Conservation (phyloP, 2,329 filamentous ascomycete genomes). For the Aureobasidium zeae region DNA sequence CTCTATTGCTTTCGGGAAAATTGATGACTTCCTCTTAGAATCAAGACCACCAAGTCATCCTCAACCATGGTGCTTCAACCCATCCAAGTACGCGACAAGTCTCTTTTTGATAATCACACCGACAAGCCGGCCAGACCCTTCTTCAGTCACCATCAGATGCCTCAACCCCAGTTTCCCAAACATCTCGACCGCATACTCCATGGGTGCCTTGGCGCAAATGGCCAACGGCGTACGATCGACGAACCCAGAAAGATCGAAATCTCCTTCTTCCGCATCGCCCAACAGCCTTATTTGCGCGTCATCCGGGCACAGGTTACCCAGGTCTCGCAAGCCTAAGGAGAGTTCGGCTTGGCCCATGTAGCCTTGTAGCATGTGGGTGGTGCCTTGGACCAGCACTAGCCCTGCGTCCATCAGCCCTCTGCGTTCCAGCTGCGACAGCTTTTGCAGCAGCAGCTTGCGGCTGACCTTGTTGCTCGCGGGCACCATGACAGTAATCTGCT, state of each 20-base stretch:
- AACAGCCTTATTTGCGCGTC: slow-evolving; percentile 33
- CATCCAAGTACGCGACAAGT: slow-evolving; percentile 44
- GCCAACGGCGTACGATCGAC: slow-evolving; percentile 47
- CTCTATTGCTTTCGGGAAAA: no score
- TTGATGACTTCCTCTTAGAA: no score
- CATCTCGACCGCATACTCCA: slow-evolving; percentile 53
- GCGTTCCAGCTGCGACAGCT: slow-evolving; percentile 39
- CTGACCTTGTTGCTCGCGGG: slow-evolving; percentile 37
- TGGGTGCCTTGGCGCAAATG: slow-evolving; percentile 43
- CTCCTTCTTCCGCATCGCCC: slow-evolving; percentile 28
- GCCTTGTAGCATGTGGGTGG: slow-evolving; percentile 41
- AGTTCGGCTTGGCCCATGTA: slow-evolving; percentile 48
- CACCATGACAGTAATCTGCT: slow-evolving; percentile 45
- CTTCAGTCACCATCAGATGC: slow-evolving; percentile 45
- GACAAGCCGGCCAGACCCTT: slow-evolving; percentile 41
- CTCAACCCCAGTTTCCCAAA: slow-evolving; percentile 49
- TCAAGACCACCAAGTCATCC: no score
- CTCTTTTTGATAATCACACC: slow-evolving; percentile 53
- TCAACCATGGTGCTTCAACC: slow-evolving; percentile 25
- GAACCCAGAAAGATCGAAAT: slow-evolving; percentile 40
- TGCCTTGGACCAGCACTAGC: slow-evolving; percentile 46
- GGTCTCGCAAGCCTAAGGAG: slow-evolving; percentile 38
- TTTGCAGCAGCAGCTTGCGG: slow-evolving; percentile 34
- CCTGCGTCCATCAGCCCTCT: slow-evolving; percentile 50
- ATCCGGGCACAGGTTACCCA: slow-evolving; percentile 27